These are phyloP conservation scores for Ricinus communis DNA, from an alignment of 345 rosid species.

Conservation along the genomic window DNA sequence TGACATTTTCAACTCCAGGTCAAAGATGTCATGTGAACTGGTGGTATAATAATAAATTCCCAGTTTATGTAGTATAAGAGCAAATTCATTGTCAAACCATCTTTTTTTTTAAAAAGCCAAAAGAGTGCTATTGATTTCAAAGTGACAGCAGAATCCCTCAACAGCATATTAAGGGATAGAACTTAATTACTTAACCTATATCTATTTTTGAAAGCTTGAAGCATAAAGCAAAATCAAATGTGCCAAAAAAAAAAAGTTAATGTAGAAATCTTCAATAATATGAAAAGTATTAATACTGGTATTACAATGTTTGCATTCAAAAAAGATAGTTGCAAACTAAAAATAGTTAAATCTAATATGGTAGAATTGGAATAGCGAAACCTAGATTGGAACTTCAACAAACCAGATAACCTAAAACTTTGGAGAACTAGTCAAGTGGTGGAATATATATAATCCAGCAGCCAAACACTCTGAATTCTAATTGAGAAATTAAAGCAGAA, in stretches of 20 bases:
- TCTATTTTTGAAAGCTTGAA: neutral
- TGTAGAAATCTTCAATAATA: neutral
- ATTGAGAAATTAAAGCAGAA: too few species aligned
- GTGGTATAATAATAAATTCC: neutral
- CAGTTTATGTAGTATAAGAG: neutral
- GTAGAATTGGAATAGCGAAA: too few species aligned
- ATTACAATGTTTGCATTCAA: too few species aligned
- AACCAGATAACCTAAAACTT: too few species aligned
- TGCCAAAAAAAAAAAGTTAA: neutral
- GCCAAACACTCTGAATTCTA: too few species aligned
- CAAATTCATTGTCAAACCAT: neutral
- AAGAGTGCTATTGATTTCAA: neutral
- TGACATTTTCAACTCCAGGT: slow-evolving; percentile 5
- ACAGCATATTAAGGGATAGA: neutral
- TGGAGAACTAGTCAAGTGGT: too few species aligned
- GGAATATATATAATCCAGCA: too few species aligned
- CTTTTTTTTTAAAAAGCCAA: neutral
- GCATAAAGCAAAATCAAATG: neutral
- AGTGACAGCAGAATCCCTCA: neutral
- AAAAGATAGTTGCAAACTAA: too few species aligned
- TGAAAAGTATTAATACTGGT: neutral
- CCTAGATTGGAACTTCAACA: too few species aligned
- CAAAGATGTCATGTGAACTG: neutral
- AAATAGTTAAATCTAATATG: too few species aligned
- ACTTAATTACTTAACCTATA: neutral